Percentiles rank a stretch among this genome's conserved stretches.
These are phyloP conservation scores for Barnettozyma hawaiiensis DNA, from an alignment of 1,139 yeast species.

Conservation along the genomic window DNA sequence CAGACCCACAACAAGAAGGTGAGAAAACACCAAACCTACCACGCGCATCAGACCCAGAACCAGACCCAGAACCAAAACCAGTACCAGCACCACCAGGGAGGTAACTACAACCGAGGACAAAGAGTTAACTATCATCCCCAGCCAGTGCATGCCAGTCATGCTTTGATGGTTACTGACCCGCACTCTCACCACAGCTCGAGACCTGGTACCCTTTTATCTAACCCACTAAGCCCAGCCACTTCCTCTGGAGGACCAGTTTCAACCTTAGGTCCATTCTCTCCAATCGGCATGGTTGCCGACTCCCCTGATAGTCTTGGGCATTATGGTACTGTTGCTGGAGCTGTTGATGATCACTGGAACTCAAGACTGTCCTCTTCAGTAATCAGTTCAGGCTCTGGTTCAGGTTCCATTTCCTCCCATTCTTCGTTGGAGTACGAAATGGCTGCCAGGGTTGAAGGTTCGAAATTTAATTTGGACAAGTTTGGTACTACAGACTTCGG, in stretches of 20 bases:
- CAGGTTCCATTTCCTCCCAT: slow-evolving; percentile 19
- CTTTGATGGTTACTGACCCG: background rate
- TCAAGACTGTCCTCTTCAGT: slow-evolving; percentile 22
- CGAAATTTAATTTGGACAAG: slow-evolving; percentile 3
- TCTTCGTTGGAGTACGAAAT: slow-evolving; percentile 9
- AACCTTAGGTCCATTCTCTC: background rate
- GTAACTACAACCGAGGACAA: background rate
- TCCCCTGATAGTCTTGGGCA: slow-evolving; percentile 14
- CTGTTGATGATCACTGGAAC: slow-evolving; percentile 10
- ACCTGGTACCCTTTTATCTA: background rate
- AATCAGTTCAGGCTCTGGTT: slow-evolving; percentile 22
- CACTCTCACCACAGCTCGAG: background rate
- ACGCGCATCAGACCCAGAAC: slow-evolving; percentile 3
- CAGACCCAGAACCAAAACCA: slow-evolving; percentile 3
- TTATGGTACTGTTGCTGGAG: slow-evolving; percentile 6
- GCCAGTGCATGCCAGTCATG: background rate
- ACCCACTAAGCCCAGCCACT: slow-evolving; percentile 2
- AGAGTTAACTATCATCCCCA: slow-evolving; percentile 5
- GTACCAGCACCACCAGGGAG: slow-evolving; percentile 4
- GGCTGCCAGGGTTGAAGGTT: slow-evolving; percentile 1
- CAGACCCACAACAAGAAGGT: slow-evolving; percentile 4
- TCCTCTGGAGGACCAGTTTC: slow-evolving; percentile 14
- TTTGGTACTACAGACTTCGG: slow-evolving; percentile 2
- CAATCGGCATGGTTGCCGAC: background rate
- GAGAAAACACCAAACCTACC: slow-evolving; percentile 2